Evolutionary conservation across 2,329 filamentous ascomycete genomes (phyloP).

Genomic region (Neurospora crassa): DNA sequence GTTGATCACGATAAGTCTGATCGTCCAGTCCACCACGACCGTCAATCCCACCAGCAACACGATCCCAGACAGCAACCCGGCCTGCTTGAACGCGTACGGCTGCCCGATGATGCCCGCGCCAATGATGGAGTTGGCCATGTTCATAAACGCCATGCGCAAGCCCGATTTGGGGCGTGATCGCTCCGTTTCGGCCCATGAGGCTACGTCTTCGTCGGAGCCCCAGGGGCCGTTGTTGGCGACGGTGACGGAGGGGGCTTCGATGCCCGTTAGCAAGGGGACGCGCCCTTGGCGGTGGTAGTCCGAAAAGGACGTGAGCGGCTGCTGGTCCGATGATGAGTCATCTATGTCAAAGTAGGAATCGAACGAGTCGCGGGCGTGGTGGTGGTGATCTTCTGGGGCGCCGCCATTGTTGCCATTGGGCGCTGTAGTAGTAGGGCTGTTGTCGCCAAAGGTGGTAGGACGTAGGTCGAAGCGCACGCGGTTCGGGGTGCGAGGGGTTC

Average conservation of each 20-base stretch:
- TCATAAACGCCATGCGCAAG: slow-evolving; percentile 88
- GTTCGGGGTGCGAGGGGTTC: slow-evolving; percentile 55
- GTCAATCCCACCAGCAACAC: slow-evolving; percentile 72
- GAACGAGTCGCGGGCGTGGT: slow-evolving; percentile 21
- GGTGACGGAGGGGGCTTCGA: slow-evolving; percentile 69
- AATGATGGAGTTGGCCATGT: slow-evolving; percentile 99
- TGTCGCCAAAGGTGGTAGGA: slow-evolving; percentile 30
- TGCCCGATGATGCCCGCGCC: slow-evolving; percentile 69
- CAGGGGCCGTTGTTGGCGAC: slow-evolving; percentile 46
- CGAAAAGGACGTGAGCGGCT: slow-evolving; percentile 1
- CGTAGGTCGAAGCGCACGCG: slow-evolving; percentile 64
- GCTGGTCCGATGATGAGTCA: slow-evolving; percentile 20
- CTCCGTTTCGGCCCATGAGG: slow-evolving; percentile 43
- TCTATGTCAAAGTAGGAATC: slow-evolving; percentile 21
- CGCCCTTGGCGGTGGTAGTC: slow-evolving; percentile 26
- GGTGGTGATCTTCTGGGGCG: slow-evolving; percentile 9
- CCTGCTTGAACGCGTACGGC: slow-evolving; percentile 92
- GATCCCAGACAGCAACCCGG: slow-evolving; percentile 73
- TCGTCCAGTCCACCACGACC: slow-evolving; percentile 90
- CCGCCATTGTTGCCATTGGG: neutral
- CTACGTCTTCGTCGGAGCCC: slow-evolving; percentile 26
- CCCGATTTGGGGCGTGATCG: slow-evolving; percentile 68
- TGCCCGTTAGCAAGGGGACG: slow-evolving; percentile 68
- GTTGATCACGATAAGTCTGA: slow-evolving; percentile 92
- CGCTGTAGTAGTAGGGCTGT: slow-evolving; percentile 8